phyloP scores from a whole-genome alignment of 2,329 filamentous ascomycete species.

The Aspergillus pseudotamarii region DNA sequence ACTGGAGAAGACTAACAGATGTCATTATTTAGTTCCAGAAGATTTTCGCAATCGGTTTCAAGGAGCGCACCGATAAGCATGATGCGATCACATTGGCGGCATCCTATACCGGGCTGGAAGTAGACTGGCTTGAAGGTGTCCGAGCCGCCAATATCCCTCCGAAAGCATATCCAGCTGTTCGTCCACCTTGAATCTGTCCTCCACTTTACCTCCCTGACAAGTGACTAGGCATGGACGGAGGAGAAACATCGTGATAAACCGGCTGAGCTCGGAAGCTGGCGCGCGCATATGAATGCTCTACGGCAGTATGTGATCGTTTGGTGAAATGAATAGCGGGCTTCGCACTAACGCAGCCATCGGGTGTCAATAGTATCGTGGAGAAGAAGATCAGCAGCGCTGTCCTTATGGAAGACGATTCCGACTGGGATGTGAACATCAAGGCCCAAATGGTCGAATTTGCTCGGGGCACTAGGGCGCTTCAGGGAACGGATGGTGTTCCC shows the following conservation, averaged over 20 bases:
- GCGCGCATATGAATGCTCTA: conserved; percentile 3
- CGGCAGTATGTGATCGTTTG: background rate
- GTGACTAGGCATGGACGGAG: background rate
- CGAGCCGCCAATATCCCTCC: background rate
- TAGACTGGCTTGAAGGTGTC: background rate
- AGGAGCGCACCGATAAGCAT: conserved; percentile 4
- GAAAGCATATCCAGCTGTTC: background rate
- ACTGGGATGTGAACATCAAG: conserved; percentile 9
- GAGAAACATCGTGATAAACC: conserved; percentile 1
- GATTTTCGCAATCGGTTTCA: conserved; percentile 7
- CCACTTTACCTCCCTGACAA: background rate
- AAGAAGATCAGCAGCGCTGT: background rate
- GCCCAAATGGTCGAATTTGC: conserved; percentile 6
- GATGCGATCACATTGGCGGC: conserved; percentile 5
- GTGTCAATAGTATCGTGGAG: background rate
- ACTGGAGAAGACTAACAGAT: background rate
- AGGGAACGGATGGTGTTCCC: background rate
- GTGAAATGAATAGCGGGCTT: background rate
- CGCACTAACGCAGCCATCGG: background rate
- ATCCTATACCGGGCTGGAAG: background rate
- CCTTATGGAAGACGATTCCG: conserved; percentile 3
- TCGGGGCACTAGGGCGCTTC: background rate
- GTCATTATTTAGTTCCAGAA: background rate
- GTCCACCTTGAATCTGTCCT: background rate
- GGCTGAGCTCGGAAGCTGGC: conserved; percentile 1